These are phyloP conservation scores for Coffea canephora DNA, from an alignment of 257 asterid species.

Conservation along the genomic window DNA sequence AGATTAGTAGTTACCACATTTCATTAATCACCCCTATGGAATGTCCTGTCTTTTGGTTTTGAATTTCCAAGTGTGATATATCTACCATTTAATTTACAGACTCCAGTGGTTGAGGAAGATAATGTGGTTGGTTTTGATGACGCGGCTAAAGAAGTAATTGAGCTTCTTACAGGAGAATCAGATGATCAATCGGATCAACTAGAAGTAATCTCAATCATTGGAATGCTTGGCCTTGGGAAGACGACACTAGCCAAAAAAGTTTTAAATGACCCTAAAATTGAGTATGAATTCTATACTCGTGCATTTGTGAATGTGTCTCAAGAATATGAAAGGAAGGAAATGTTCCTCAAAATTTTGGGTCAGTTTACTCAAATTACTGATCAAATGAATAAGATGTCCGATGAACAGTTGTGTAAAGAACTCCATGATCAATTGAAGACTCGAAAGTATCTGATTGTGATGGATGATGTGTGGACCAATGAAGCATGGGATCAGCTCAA, in stretches of 20 bases:
- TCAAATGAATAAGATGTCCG: background rate
- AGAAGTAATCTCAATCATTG: constrained; percentile 26
- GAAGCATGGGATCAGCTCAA: constrained; percentile 12
- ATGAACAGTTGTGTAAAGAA: background rate
- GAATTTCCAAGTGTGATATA: background rate
- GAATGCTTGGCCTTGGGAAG: constrained; percentile 37
- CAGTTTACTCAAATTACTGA: background rate
- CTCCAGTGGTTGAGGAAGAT: constrained; percentile 21
- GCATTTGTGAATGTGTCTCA: constrained; percentile 29
- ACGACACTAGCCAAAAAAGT: constrained; percentile 35
- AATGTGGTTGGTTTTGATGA: constrained; percentile 32
- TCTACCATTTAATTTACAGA: background rate
- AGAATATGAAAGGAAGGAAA: constrained; percentile 18
- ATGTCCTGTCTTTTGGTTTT: background rate
- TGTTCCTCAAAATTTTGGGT: constrained; percentile 23
- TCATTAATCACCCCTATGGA: background rate
- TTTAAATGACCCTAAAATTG: constrained; percentile 17
- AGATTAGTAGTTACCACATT: too few species aligned
- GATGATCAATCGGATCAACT: constrained; percentile 5
- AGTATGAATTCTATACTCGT: constrained; percentile 19
- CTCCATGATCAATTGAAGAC: background rate
- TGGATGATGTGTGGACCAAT: constrained; percentile 27
- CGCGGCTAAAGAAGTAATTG: constrained; percentile 12
- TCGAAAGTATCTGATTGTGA: constrained; percentile 9
- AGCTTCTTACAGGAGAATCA: constrained; percentile 17